phyloP scores from a whole-genome alignment of 139 green algal genomes.

The Tetraselmis striata region DNA sequence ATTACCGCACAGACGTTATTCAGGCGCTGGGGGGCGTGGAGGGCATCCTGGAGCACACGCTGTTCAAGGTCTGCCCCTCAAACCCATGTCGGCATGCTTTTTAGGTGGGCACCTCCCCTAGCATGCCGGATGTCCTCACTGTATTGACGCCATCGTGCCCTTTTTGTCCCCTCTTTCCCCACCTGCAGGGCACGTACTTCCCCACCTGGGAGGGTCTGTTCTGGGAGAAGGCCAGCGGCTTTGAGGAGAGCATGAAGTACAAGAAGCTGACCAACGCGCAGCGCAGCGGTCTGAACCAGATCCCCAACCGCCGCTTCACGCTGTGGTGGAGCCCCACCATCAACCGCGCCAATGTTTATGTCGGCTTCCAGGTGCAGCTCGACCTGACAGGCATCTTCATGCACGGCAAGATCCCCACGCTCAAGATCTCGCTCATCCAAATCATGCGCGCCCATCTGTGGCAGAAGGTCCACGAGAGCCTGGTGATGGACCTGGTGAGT shows the following conservation, averaged over 20 bases:
- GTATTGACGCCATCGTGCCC: neutral
- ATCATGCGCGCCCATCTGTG: constrained; percentile 99
- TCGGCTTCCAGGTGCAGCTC: constrained; percentile 98
- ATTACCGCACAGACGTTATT: constrained; percentile 97
- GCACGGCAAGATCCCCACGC: constrained; percentile 98
- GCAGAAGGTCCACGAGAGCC: constrained; percentile 98
- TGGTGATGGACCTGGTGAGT: constrained; percentile 85
- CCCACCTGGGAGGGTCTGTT: constrained; percentile 99
- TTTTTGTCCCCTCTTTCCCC: neutral
- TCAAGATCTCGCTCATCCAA: constrained; percentile 99
- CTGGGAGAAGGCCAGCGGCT: constrained; percentile 95
- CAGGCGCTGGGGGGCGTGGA: constrained; percentile 95
- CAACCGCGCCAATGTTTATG: constrained; percentile 99
- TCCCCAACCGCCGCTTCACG: constrained; percentile 98
- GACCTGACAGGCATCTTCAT: constrained; percentile 99
- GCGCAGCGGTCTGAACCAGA: constrained; percentile 96
- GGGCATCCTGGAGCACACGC: constrained; percentile 99
- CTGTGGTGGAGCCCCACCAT: constrained; percentile 99
- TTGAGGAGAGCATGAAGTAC: constrained; percentile 98
- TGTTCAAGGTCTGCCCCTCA: no score
- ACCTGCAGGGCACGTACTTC: constrained; percentile 98
- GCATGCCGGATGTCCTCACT: no score
- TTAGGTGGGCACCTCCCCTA: constrained; percentile 46
- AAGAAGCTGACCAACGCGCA: constrained; percentile 99
- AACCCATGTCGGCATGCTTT: no score